phyloP scores from a whole-genome alignment of 2,329 filamentous ascomycete genomes.

The Trichoderma breve region DNA sequence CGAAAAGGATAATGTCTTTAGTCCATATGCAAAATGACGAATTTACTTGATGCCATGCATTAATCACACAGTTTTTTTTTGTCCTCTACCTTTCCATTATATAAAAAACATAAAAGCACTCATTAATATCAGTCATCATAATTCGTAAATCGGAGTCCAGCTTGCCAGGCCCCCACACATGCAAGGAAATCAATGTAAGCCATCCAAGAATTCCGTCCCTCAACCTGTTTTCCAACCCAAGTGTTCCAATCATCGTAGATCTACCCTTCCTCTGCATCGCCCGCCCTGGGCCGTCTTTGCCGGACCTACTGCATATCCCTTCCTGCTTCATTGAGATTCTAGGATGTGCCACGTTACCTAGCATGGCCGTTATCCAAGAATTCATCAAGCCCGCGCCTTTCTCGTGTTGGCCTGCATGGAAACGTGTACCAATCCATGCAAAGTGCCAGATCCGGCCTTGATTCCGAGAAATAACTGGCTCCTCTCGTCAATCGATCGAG shows the following conservation, averaged over 20 bases:
- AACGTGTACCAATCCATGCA: neutral
- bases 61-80: conserved; percentile 3
- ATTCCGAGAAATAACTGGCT: neutral
- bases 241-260: conserved; percentile 6
- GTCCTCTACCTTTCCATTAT: neutral
- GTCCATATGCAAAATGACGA: neutral
- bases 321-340: neutral
- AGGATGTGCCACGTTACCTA: neutral
- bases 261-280: neutral
- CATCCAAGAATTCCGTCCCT: neutral
- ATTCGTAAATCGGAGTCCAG: conserved; percentile 25
- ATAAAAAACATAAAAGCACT: conserved; percentile 1
- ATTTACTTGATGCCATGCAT: conserved; percentile 14
- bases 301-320: neutral
- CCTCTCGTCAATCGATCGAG: neutral
- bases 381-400: neutral
- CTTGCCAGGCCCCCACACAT: neutral
- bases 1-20: neutral
- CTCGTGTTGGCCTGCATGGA: neutral
- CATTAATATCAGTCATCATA: conserved; percentile 23
- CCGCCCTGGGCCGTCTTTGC: conserved; percentile 12
- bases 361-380: neutral
- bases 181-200: conserved; percentile 17
- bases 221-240: conserved; percentile 13
- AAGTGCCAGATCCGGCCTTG: neutral